These are phyloP conservation scores for Populus euphratica DNA, from an alignment of 345 rosid genomes.

Conservation along the genomic window DNA sequence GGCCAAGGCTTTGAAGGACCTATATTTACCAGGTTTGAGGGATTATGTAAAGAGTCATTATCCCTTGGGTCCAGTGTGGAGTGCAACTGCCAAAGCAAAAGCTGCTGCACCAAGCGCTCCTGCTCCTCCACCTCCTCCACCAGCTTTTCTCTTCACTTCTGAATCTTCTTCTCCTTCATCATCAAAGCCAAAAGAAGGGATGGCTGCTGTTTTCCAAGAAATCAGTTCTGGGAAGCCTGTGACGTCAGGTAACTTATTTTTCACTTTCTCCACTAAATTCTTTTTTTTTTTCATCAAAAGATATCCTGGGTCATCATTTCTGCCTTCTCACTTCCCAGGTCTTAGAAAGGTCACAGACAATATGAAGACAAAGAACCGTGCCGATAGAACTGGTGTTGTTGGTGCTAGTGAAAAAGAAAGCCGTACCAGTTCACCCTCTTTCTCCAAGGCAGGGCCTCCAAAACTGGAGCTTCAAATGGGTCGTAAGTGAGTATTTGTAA, in stretches of 20 bases:
- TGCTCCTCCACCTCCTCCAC: conserved; percentile 89
- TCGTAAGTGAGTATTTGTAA: conserved; percentile 64
- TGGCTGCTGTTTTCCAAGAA: conserved; percentile 94
- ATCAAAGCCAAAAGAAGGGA: conserved; percentile 73
- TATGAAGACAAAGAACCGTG: conserved; percentile 86
- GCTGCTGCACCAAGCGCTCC: conserved; percentile 58
- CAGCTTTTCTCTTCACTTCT: conserved; percentile 63
- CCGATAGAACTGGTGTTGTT: conserved; percentile 73
- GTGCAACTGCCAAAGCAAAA: conserved; percentile 55
- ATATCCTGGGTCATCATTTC: not conserved
- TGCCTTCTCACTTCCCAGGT: conserved; percentile 42
- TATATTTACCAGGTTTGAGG: conserved; percentile 83
- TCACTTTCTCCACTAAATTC: not conserved
- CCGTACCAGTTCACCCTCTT: conserved; percentile 42
- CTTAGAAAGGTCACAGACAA: conserved; percentile 81
- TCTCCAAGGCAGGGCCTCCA: conserved; percentile 80
- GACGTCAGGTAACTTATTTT: conserved; percentile 53
- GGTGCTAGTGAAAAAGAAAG: conserved; percentile 49
- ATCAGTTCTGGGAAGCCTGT: conserved; percentile 64
- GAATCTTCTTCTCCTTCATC: conserved; percentile 72
- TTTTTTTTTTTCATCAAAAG: not conserved
- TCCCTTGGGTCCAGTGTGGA: conserved; percentile 95
- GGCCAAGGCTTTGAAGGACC: conserved; percentile 96
- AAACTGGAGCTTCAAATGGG: conserved; percentile 97
- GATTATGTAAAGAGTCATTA: conserved; percentile 81